Conservation (phyloP, 371 early-diverging fungal species). For the Apophysomyces trapeziformis region DNA sequence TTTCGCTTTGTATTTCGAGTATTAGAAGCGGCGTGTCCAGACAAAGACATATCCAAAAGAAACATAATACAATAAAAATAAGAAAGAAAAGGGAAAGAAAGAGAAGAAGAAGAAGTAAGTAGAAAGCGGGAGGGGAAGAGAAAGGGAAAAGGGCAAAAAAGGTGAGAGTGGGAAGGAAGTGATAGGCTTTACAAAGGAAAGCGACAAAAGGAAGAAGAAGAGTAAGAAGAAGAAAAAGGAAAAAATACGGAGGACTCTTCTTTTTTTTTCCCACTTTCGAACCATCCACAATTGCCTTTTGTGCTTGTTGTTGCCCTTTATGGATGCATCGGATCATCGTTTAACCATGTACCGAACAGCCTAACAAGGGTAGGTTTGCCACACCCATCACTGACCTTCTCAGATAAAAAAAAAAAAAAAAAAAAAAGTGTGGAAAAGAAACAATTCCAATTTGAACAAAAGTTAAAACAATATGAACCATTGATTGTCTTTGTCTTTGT, state of each 20-base stretch:
- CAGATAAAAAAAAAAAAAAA: no score
- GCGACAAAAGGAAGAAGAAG: neutral
- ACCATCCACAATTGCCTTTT: constrained; percentile 6
- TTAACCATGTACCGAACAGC: neutral
- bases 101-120: neutral
- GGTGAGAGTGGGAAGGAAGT: neutral
- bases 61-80: constrained; percentile 1
- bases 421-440: no score
- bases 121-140: neutral
- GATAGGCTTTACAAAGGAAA: no score
- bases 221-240: neutral
- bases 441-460: neutral
- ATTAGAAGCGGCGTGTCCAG: neutral
- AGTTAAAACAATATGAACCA: neutral
- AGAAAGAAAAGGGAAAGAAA: constrained; percentile 2
- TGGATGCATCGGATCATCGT: neutral
- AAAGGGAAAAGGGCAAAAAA: neutral
- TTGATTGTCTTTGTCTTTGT: neutral
- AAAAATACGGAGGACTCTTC: constrained; percentile 1
- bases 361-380: neutral
- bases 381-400: no score
- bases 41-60: neutral
- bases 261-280: neutral
- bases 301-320: constrained; percentile 4
- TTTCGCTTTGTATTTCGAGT: neutral